Evolutionary conservation across 202 grass and related monocot species (phyloP).

Genomic region (Schoenoplectus triqueter): DNA sequence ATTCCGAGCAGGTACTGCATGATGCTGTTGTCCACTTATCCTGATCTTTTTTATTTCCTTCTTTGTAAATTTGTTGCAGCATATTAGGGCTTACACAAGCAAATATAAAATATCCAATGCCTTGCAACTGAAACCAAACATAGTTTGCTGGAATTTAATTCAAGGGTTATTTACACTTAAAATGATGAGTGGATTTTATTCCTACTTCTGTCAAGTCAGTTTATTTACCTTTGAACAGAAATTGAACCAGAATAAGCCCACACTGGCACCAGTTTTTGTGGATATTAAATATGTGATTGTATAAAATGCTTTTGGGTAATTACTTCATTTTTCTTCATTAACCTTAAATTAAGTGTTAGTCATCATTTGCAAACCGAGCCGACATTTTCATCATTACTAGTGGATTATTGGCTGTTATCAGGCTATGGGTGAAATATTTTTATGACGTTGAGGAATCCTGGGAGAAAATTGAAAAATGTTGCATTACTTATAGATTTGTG

Average conservation of each 20-base stretch:
- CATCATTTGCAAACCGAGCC: neutral
- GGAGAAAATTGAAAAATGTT: neutral
- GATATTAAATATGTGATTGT: neutral
- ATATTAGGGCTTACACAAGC: neutral
- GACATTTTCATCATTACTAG: neutral
- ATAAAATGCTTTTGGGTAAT: neutral
- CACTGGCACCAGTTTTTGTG: neutral
- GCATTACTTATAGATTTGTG: neutral
- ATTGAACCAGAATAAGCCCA: neutral
- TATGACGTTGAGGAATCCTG: neutral
- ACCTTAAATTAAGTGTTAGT: neutral
- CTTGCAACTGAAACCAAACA: neutral
- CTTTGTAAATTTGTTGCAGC: neutral
- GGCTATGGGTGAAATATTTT: neutral
- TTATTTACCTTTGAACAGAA: neutral
- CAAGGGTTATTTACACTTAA: neutral
- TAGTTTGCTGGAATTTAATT: neutral
- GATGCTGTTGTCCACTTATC: slow-evolving; percentile 34
- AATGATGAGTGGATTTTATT: neutral
- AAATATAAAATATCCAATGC: neutral
- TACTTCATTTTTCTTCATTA: neutral
- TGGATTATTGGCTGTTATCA: neutral
- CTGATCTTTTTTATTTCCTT: slow-evolving; percentile 2
- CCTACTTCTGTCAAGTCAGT: neutral
- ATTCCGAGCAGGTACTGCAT: slow-evolving; percentile 83